Conservation (phyloP, 2,329 filamentous ascomycete genomes). For the Trichophyton verrucosum region DNA sequence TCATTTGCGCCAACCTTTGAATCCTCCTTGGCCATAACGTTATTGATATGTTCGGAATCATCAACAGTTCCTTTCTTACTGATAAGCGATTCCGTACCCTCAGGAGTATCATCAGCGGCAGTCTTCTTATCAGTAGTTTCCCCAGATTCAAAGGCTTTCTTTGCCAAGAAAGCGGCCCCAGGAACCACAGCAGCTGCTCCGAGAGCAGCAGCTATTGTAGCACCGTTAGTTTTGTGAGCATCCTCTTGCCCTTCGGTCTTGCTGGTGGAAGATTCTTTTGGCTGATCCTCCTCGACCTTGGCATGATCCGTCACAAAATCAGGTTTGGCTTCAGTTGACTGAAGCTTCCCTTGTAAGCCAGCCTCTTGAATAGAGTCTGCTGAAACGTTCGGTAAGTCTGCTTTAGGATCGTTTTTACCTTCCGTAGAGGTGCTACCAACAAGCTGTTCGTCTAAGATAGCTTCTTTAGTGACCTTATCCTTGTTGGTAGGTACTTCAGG, state of each 20-base stretch:
- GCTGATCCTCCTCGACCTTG: background rate
- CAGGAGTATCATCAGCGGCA: background rate
- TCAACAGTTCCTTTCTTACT: background rate
- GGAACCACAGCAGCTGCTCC: constrained; percentile 1
- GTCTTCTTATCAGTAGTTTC: background rate
- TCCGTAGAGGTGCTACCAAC: background rate
- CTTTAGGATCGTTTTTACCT: background rate
- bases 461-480: background rate
- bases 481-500: background rate
- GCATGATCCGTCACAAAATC: background rate
- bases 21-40: background rate
- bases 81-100: background rate
- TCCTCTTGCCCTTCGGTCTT: background rate
- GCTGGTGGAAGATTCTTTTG: background rate
- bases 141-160: background rate
- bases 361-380: background rate
- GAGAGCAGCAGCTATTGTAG: background rate
- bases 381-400: background rate
- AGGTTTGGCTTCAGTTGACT: background rate
- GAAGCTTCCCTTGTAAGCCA: background rate
- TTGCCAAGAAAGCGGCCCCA: background rate
- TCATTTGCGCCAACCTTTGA: background rate
- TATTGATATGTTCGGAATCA: background rate
- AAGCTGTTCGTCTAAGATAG: background rate
- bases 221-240: background rate